phyloP scores from a whole-genome alignment of 2,329 filamentous ascomycete species.

The Tolypocladium paradoxum region DNA sequence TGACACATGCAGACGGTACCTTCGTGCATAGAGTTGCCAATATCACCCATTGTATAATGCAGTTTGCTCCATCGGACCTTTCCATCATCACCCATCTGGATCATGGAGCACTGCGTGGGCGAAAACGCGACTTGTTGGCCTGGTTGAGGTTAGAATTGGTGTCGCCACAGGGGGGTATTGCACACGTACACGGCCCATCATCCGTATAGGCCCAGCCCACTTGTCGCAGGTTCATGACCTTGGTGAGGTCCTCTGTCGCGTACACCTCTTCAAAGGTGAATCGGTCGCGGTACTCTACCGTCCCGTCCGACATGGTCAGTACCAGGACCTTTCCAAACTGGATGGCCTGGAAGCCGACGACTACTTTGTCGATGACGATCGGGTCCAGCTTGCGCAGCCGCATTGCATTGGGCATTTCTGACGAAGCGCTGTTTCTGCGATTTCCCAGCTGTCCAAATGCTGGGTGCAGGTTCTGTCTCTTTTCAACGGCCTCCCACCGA shows the following conservation, averaged over 20 bases:
- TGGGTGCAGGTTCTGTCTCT: slow-evolving; percentile 55
- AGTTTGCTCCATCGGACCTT: slow-evolving; percentile 48
- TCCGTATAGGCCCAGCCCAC: slow-evolving; percentile 65
- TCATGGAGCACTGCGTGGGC: slow-evolving; percentile 47
- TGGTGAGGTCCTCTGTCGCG: slow-evolving; percentile 51
- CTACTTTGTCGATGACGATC: slow-evolving; percentile 57
- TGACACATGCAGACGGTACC: slow-evolving; percentile 21
- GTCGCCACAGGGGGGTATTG: background rate
- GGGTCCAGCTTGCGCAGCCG: slow-evolving; percentile 56
- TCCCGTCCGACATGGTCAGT: slow-evolving; percentile 69
- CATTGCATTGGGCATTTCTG: slow-evolving; percentile 20
- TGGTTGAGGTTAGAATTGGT: slow-evolving; percentile 16
- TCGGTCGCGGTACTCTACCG: slow-evolving; percentile 69
- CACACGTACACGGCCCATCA: slow-evolving; percentile 49
- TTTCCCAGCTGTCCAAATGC: slow-evolving; percentile 66
- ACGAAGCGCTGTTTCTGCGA: slow-evolving; percentile 43
- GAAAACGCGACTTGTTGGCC: slow-evolving; percentile 51
- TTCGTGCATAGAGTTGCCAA: slow-evolving; percentile 36
- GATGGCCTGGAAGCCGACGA: slow-evolving; percentile 56
- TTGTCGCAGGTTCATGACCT: slow-evolving; percentile 61
- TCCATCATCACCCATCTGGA: slow-evolving; percentile 47
- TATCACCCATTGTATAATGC: slow-evolving; percentile 36
- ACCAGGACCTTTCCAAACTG: slow-evolving; percentile 63
- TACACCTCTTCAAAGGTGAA: slow-evolving; percentile 60
- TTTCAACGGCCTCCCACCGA: slow-evolving; percentile 70